Conservation (phyloP, 2,329 filamentous ascomycete species). For the Botrytis porri region DNA sequence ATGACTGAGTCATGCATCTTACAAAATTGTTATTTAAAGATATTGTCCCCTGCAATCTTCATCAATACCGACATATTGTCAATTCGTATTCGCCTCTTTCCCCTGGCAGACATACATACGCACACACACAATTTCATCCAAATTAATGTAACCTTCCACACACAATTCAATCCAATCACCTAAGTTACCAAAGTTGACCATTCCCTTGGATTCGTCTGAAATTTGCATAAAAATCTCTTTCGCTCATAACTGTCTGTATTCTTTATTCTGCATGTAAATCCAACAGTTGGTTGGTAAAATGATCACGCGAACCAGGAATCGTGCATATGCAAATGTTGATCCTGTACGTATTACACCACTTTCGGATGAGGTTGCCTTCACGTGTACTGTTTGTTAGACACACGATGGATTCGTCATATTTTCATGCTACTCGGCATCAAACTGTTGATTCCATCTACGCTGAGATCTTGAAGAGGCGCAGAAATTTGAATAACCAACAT, state of each 20-base stretch:
- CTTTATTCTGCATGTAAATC: neutral
- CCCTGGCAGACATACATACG: neutral
- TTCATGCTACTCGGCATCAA: neutral
- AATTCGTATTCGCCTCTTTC: neutral
- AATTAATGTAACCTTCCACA: neutral
- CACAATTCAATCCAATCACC: neutral
- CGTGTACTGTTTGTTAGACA: neutral
- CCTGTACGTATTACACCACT: neutral
- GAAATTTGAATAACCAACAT: neutral
- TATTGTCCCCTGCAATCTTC: neutral
- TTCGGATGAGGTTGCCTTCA: neutral
- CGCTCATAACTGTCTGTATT: neutral
- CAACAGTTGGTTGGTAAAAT: neutral
- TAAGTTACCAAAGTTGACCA: neutral
- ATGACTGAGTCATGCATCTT: neutral
- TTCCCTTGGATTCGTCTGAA: neutral
- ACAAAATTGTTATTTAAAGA: neutral
- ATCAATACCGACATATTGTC: neutral
- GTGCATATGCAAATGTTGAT: neutral
- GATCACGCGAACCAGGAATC: neutral
- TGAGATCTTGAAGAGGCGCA: neutral
- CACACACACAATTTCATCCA: neutral
- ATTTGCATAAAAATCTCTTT: neutral
- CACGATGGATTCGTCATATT: neutral
- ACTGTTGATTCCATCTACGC: neutral